Evolutionary conservation across 257 asterid species (phyloP).

Genomic region (Lycium barbarum): DNA sequence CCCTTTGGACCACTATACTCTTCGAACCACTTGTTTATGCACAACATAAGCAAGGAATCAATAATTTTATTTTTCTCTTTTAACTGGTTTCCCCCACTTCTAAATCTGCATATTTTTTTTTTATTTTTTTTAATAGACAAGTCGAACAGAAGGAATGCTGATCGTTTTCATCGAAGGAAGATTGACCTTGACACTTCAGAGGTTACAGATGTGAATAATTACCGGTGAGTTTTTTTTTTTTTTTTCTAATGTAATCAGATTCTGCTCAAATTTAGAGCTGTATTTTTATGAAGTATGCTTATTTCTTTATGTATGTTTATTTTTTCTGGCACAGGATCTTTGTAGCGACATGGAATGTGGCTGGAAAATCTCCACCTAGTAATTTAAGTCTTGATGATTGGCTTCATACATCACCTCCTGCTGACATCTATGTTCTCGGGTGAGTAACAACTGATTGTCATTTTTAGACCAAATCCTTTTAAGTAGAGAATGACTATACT

Average conservation of each 20-base stretch:
- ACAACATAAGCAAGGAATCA: slow-evolving; percentile 27
- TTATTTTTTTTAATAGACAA: slow-evolving; percentile 45
- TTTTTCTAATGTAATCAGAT: neutral
- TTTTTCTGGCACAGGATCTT: slow-evolving; percentile 58
- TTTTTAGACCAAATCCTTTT: neutral
- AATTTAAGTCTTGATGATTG: slow-evolving; percentile 86
- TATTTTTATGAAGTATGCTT: slow-evolving; percentile 1
- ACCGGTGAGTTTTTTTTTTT: slow-evolving; percentile 53
- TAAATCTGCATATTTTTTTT: slow-evolving; percentile 25
- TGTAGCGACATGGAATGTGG: slow-evolving; percentile 99
- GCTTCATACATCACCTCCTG: slow-evolving; percentile 97
- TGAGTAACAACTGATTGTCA: slow-evolving; percentile 44
- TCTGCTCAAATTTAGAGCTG: neutral
- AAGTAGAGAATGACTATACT: neutral
- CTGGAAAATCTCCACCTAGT: slow-evolving; percentile 92
- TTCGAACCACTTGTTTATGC: slow-evolving; percentile 29
- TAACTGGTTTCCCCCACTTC: slow-evolving; percentile 23
- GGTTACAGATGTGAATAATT: slow-evolving; percentile 68
- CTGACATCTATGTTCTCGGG: slow-evolving; percentile 98
- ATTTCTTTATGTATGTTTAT: neutral
- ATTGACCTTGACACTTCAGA: slow-evolving; percentile 73
- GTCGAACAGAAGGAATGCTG: slow-evolving; percentile 50
- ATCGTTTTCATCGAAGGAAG: slow-evolving; percentile 62
- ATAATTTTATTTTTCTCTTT: neutral
- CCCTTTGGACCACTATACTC: slow-evolving; percentile 72